phyloP scores from a whole-genome alignment of 345 rosid species.

The Eucalyptus sp. region DNA sequence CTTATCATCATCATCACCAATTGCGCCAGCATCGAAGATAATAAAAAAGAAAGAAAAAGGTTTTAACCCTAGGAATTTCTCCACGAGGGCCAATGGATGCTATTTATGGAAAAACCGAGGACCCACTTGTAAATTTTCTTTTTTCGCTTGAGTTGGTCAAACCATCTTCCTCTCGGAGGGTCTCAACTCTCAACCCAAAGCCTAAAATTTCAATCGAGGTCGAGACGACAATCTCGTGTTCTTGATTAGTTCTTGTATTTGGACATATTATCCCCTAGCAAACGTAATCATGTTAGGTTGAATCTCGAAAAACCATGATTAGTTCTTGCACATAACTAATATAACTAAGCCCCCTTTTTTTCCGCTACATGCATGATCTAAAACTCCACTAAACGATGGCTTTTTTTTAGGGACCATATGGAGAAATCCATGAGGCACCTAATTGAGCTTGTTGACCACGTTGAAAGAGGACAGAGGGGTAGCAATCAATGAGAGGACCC shows the following conservation, averaged over 20 bases:
- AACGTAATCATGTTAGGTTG: background rate
- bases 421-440: background rate
- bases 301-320: background rate
- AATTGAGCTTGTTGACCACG: background rate
- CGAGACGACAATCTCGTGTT: background rate
- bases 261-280: background rate
- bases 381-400: background rate
- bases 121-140: background rate
- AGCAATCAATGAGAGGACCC: background rate
- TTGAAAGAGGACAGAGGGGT: background rate
- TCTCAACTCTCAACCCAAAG: background rate
- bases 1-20: background rate
- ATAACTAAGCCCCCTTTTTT: background rate
- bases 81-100: background rate
- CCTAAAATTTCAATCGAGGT: background rate
- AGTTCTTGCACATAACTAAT: background rate
- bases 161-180: background rate
- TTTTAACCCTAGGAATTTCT: background rate
- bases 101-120: background rate
- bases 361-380: background rate
- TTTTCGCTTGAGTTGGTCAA: background rate
- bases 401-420: background rate
- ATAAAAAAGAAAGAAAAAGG: background rate
- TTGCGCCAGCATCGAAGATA: background rate
- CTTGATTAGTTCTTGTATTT: background rate